Base-by-base conservation (phyloP, 495 filamentous ascomycete genomes). In the Hypoxylon rickii region DNA sequence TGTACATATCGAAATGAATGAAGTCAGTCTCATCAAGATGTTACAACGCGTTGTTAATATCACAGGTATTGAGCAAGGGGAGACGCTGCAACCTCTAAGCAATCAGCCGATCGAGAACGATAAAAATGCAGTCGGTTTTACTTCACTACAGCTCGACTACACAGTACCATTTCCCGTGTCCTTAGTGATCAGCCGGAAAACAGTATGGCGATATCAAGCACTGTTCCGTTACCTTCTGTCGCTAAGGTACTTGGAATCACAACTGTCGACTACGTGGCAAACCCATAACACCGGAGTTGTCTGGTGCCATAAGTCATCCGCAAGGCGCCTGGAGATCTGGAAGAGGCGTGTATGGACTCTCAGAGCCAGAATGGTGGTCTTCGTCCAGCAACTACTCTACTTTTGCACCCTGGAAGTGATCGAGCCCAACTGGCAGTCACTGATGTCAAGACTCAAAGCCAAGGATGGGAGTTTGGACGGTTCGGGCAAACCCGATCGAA, bases 351-450 rank as follows among this genome's bases (percentile, higher is more conserved):
- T 90, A 2, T 97, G 91, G 90, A 96, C 89, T 2, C 71, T 98
- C 34, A 81, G 94, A 17, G 89, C 92, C 7, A 83, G 96, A 40
- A 98, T 98, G 94, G 76, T 98, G 10, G 88, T 96, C 10, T 98
- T 97, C 65, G 87, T 97, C 16, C 95, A 98, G 70, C 94, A 98
- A 66, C 75, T 97, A 20, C 78, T 96, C 18, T 98, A 97, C 68
- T 98, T 96, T 62, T 97, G 92, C 68, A 97, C 94, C 0, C 86
- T 89, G 0, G 94, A 98, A 69, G 94, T 98, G 48, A 92, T 98
- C 54, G 94, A 98, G 71, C 94, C 92, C 13, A 98, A 97, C 73
- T 98, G 94, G 94, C 86, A 91, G 51, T 85, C 79, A 29, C 77
- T 97, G 44, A 97, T 97, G 91, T 83, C 86, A 18, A 80, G 89